Evolutionary conservation across 2,329 filamentous ascomycete species (phyloP).

Genomic region (Geoglossum cookeanum): DNA sequence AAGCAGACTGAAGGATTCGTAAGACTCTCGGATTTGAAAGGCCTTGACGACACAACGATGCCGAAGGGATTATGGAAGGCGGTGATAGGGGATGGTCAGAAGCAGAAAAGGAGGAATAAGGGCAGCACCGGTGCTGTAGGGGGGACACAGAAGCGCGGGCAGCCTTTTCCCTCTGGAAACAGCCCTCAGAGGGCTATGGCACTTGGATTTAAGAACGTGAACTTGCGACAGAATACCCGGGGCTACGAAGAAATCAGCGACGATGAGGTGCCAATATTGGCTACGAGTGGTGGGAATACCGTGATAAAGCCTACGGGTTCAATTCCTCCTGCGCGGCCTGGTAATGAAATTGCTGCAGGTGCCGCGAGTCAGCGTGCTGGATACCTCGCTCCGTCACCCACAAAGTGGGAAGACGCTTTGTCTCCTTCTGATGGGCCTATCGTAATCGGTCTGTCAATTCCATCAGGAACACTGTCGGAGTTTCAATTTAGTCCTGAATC

Average conservation of each 20-base stretch:
- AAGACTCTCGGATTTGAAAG: not conserved
- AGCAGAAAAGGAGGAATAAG: not conserved
- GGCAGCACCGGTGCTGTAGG: not conserved
- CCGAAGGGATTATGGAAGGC: not conserved
- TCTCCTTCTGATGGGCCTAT: conserved; percentile 54
- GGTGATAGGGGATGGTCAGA: not conserved
- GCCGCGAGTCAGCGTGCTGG: not conserved
- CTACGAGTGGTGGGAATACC: not conserved
- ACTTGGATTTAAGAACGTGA: not conserved
- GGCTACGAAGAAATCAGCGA: not conserved
- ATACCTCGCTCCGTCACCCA: conserved; percentile 10
- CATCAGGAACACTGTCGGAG: conserved; percentile 29
- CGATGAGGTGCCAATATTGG: not conserved
- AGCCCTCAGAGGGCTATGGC: not conserved
- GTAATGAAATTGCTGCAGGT: not conserved
- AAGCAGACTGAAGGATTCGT: not conserved
- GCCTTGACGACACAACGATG: not conserved
- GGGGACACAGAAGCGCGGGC: not conserved
- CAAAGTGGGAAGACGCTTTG: conserved; percentile 26
- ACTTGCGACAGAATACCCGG: not conserved
- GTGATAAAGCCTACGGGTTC: not conserved
- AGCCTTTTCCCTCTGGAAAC: not conserved
- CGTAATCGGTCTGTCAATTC: conserved; percentile 49
- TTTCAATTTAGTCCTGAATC: conserved; percentile 34
- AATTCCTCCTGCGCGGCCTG: not conserved